phyloP scores from a whole-genome alignment of 441 rosid genomes.

The Gossypium davidsonii region DNA sequence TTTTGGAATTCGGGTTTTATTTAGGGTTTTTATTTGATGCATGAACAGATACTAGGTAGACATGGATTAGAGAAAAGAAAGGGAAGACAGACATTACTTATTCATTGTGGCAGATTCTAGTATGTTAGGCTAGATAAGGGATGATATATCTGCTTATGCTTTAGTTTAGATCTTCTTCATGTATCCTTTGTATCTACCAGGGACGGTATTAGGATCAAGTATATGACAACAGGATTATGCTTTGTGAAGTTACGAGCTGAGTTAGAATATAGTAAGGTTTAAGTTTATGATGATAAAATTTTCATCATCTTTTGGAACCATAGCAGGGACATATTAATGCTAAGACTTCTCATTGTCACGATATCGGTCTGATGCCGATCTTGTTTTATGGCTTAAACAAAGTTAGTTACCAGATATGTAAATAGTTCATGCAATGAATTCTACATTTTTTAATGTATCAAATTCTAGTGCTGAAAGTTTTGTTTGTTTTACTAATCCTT shows the following conservation, averaged over 20 bases:
- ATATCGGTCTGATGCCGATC: not conserved
- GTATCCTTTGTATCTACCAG: not conserved
- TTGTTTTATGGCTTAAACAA: not conserved
- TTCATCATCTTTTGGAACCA: not conserved
- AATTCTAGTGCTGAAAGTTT: not conserved
- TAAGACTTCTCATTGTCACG: not conserved
- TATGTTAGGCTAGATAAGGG: not conserved
- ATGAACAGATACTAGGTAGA: not conserved
- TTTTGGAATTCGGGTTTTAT: not conserved
- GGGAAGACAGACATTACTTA: not conserved
- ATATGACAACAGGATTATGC: not conserved
- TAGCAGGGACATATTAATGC: not conserved
- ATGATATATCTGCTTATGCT: too few relatives aligned
- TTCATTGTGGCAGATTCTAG: not conserved
- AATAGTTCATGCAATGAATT: not conserved
- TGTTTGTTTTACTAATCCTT: not conserved
- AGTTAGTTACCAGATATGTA: not conserved
- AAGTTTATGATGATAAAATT: not conserved
- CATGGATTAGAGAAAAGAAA: not conserved
- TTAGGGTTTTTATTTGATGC: not conserved
- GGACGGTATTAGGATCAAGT: not conserved
- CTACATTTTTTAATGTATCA: not conserved
- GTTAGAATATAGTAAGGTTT: not conserved
- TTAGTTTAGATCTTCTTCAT: not conserved
- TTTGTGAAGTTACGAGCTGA: not conserved